These are phyloP conservation scores for Escovopsis sp. DNA, from an alignment of 2,329 filamentous ascomycete species.

Conservation along the genomic window DNA sequence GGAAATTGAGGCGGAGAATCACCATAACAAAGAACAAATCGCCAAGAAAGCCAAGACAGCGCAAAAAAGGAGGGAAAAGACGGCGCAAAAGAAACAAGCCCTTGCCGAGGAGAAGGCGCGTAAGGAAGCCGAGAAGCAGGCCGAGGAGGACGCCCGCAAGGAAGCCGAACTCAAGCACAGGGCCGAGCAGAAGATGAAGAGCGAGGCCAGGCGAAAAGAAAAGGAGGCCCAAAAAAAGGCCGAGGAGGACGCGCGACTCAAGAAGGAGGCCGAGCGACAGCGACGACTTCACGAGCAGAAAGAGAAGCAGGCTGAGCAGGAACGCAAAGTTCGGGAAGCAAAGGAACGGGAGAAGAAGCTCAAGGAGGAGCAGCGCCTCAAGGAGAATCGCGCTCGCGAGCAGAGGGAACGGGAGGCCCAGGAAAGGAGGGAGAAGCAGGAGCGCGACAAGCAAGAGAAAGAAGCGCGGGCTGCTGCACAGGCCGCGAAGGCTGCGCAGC, in stretches of 20 bases:
- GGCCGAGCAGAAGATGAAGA: conserved; percentile 67
- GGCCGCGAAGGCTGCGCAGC: conserved; percentile 43
- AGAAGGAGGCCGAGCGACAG: conserved; percentile 75
- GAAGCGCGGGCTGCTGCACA: conserved; percentile 37
- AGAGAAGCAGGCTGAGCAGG: conserved; percentile 70
- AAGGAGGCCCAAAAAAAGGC: conserved; percentile 81
- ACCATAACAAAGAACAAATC: conserved; percentile 62
- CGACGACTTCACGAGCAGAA: conserved; percentile 70
- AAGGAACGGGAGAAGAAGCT: conserved; percentile 65
- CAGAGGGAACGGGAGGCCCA: conserved; percentile 55
- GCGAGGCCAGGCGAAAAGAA: conserved; percentile 83
- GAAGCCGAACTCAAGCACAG: conserved; percentile 64
- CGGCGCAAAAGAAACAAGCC: conserved; percentile 72
- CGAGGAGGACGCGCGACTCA: conserved; percentile 73
- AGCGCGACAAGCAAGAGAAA: conserved; percentile 47
- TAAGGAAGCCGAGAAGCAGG: conserved; percentile 77
- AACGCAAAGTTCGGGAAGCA: conserved; percentile 55
- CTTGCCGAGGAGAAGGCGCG: conserved; percentile 83
- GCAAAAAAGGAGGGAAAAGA: conserved; percentile 90
- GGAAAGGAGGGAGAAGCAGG: conserved; percentile 45
- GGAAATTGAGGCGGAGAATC: conserved; percentile 76
- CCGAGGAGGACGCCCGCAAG: conserved; percentile 64
- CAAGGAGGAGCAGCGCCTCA: conserved; percentile 68
- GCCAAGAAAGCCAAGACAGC: conserved; percentile 90
- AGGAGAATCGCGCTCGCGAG: conserved; percentile 65